phyloP scores from a whole-genome alignment of 1,284 basidiomycete species.

The Irpex sp. region DNA sequence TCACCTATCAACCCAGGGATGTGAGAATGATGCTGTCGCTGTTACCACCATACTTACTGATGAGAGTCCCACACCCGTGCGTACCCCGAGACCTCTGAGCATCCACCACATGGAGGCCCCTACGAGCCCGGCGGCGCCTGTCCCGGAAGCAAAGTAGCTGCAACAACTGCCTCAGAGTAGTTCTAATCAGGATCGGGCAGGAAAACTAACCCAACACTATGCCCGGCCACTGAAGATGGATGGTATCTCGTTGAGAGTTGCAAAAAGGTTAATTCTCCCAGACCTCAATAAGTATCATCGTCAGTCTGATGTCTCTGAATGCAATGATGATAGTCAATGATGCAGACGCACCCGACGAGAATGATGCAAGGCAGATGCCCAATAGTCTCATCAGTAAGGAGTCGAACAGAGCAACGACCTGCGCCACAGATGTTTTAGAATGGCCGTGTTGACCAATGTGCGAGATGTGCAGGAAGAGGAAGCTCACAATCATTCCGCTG shows the following conservation, averaged over 20 bases:
- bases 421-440: background rate
- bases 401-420: constrained; percentile 83
- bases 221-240: constrained; percentile 65
- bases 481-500: constrained; percentile 74
- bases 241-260: constrained; percentile 88
- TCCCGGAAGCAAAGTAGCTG: constrained; percentile 87
- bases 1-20: constrained; percentile 42
- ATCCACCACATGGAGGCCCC: constrained; percentile 97
- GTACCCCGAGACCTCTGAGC: constrained; percentile 82
- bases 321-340: background rate
- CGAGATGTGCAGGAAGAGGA: too few species aligned
- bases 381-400: constrained; percentile 69
- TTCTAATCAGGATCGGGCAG: background rate
- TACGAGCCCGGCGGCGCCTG: constrained; percentile 90
- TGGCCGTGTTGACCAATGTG: too few species aligned
- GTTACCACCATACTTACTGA: constrained; percentile 44
- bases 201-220: constrained; percentile 58
- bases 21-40: background rate
- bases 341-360: constrained; percentile 68
- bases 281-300: constrained; percentile 38
- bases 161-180: background rate
- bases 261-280: constrained; percentile 94
- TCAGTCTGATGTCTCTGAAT: background rate
- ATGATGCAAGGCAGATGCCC: constrained; percentile 88
- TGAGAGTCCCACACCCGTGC: constrained; percentile 78